phyloP scores from a whole-genome alignment of 2,329 filamentous ascomycete species.

The Fusarium sp. region DNA sequence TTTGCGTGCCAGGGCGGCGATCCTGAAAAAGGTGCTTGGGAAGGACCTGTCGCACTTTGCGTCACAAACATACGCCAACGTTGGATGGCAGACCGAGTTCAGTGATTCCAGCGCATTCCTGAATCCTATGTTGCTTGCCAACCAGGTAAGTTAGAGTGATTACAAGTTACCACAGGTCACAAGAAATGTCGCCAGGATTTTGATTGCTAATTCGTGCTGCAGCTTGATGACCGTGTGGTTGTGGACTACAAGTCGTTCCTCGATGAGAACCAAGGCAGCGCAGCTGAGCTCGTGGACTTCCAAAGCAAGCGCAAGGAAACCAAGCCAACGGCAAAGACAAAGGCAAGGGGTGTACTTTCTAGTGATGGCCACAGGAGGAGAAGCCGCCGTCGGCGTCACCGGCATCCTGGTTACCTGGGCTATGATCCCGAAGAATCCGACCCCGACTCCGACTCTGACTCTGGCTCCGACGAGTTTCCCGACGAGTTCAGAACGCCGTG shows the following conservation, averaged over 20 bases:
- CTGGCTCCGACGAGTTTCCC: neutral
- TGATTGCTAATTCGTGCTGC: too few relatives aligned
- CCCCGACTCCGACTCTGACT: too few relatives aligned
- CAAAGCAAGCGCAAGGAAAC: neutral
- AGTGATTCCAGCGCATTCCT: neutral
- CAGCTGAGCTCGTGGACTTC: neutral
- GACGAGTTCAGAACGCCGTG: neutral
- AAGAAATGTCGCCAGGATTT: too few relatives aligned
- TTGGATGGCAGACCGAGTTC: neutral
- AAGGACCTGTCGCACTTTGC: neutral
- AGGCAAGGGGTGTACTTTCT: neutral
- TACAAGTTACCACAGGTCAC: too few relatives aligned
- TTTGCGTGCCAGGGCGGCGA: neutral
- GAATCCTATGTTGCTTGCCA: neutral
- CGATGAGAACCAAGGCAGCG: fast-evolving
- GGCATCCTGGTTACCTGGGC: too few relatives aligned
- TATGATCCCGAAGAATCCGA: too few relatives aligned
- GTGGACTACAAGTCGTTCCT: neutral
- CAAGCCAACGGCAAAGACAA: neutral
- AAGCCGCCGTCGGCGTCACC: too few relatives aligned
- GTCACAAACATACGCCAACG: neutral
- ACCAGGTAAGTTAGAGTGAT: neutral
- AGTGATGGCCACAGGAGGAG: too few relatives aligned
- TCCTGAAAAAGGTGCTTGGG: neutral
- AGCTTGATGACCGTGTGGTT: neutral